Conservation (phyloP, 1,284 basidiomycete species). For the Apiotrichum montevideense region DNA sequence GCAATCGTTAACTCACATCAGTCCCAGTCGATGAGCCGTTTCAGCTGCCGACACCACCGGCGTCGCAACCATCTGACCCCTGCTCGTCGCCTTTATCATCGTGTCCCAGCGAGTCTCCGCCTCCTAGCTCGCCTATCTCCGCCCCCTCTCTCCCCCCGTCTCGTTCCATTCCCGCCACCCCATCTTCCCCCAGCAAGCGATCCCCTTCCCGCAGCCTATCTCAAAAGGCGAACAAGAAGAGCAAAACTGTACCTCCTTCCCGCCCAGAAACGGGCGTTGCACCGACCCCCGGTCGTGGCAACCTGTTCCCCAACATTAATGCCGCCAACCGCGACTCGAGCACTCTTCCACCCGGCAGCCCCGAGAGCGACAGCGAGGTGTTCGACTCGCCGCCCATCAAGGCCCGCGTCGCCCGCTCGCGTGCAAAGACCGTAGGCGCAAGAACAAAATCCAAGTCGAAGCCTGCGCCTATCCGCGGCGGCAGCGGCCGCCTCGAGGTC, state of each 20-base stretch:
- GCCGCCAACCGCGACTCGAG: neutral
- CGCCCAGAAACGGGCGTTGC: conserved; percentile 22
- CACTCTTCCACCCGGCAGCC: neutral
- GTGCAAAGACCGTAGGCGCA: neutral
- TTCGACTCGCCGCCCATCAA: neutral
- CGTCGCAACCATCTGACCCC: conserved; percentile 20
- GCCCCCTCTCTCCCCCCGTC: neutral
- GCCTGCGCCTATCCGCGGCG: neutral
- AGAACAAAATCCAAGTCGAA: too few relatives aligned
- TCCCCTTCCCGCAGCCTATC: neutral
- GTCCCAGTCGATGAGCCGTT: neutral
- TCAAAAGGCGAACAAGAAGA: conserved; percentile 15
- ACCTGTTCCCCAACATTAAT: conserved; percentile 21
- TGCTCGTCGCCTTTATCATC: conserved; percentile 14
- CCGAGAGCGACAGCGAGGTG: neutral
- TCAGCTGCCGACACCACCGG: conserved; percentile 31
- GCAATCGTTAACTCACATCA: neutral
- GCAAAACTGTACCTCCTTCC: neutral
- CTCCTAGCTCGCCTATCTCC: neutral
- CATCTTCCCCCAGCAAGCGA: conserved; percentile 28
- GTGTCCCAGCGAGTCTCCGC: neutral
- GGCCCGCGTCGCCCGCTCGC: neutral
- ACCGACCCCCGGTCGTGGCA: conserved; percentile 26
- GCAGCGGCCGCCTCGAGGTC: neutral
- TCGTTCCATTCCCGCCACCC: conserved; percentile 13